Evolutionary conservation across 768 basidiomycete genomes (phyloP).

Genomic region (Panaeolus cyanescens): DNA sequence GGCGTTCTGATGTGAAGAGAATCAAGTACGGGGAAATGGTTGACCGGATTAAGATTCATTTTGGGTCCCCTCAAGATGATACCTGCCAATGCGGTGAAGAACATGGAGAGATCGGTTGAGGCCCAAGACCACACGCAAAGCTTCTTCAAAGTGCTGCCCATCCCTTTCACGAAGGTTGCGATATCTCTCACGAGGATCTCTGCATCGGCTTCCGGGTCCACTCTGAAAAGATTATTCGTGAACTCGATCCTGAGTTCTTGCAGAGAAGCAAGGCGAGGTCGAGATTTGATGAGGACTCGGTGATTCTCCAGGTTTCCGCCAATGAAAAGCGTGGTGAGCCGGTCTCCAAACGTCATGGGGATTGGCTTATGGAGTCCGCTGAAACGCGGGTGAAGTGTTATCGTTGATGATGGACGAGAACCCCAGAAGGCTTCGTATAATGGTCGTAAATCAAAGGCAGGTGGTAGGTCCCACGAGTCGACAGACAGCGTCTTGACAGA

Average conservation of each 20-base stretch:
- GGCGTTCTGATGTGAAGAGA: slow-evolving; percentile 34
- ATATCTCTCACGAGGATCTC: slow-evolving; percentile 31
- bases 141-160: slow-evolving; percentile 32
- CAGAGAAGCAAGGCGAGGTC: slow-evolving; percentile 31
- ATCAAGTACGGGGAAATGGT: slow-evolving; percentile 1
- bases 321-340: slow-evolving; percentile 34
- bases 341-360: slow-evolving; percentile 30
- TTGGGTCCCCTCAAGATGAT: not conserved
- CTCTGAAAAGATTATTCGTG: slow-evolving; percentile 29
- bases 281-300: slow-evolving; percentile 31
- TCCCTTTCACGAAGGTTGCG: slow-evolving; percentile 41
- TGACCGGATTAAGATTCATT: slow-evolving; percentile 1
- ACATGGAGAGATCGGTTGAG: slow-evolving; percentile 38
- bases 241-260: slow-evolving; percentile 41
- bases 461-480: slow-evolving; percentile 39
- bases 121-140: slow-evolving; percentile 44
- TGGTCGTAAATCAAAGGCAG: slow-evolving; percentile 26
- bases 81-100: slow-evolving; percentile 32
- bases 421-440: slow-evolving; percentile 41
- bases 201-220: slow-evolving; percentile 16
- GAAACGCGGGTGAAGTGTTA: not conserved
- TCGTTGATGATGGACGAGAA: slow-evolving; percentile 10
- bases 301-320: slow-evolving; percentile 39
- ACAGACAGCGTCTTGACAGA: slow-evolving; percentile 37
- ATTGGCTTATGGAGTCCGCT: not conserved